Evolutionary conservation across 306 rosid species (phyloP).

Genomic region (Ceratonia siliqua): DNA sequence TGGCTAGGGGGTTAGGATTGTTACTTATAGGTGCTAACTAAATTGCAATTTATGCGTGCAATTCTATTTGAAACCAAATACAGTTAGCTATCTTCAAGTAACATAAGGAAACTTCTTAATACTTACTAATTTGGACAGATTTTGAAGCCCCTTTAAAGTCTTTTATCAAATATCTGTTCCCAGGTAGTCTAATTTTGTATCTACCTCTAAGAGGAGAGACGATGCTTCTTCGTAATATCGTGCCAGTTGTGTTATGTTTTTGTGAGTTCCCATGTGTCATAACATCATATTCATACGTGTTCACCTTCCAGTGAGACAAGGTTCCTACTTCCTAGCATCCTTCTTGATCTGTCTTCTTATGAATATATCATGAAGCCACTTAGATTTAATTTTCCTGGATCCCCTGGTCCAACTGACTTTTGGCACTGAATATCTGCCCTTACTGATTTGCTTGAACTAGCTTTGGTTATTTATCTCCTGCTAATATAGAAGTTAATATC

Average conservation of each 20-base stretch:
- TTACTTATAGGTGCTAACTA: no score
- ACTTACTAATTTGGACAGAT: background rate
- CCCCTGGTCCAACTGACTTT: background rate
- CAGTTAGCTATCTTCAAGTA: constrained; percentile 2
- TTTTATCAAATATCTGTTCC: background rate
- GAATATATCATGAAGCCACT: background rate
- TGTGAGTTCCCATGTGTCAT: constrained; percentile 1
- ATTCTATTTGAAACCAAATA: background rate
- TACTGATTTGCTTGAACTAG: background rate
- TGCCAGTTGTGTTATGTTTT: background rate
- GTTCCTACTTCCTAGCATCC: constrained; percentile 18
- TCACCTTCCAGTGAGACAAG: background rate
- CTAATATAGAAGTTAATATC: background rate
- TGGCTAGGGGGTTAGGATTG: no score
- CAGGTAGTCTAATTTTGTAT: background rate
- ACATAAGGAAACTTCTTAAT: background rate
- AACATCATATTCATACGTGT: background rate
- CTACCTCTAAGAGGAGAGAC: background rate
- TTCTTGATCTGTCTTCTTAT: background rate
- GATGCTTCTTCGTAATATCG: constrained; percentile 16
- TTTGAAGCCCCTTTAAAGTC: background rate
- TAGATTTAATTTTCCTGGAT: background rate
- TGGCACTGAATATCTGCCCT: background rate
- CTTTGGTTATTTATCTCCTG: background rate
- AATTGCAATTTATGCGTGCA: no score